Evolutionary conservation across 495 filamentous ascomycete species (phyloP), one percentile per base, ranked within the genome.

Genomic region (Stereocaulon alpinum): DNA sequence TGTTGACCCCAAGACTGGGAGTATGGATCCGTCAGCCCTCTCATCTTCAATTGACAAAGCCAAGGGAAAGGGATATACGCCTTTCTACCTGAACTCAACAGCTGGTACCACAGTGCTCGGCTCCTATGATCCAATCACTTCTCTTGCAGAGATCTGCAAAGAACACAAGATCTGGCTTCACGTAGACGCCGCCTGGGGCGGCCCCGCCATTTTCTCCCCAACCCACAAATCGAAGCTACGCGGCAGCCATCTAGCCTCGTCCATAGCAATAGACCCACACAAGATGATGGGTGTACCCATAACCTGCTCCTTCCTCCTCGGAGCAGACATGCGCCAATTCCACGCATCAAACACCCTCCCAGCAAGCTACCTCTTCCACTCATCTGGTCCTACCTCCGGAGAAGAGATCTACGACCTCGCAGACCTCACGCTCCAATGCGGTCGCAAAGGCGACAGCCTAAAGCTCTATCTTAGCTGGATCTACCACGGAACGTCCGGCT

Each of bases 51-150:
- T 96, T 27, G 42, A 75, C 15, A 74, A 76, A 59, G 81, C 86
- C 22, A 77, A 81, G 58, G 61, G 63, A 12, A 77, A 83, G 64
- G 86, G 87, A 42, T 79, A 80, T 56, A 91, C 87, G 6, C 92
- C 93, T 0, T 88, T 98, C 65, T 98, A 92, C 72, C 89, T 96
- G 67, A 96, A 96, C 67, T 87, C 92, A 5, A 96, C 92, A 1
- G 92, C 93, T 4, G 92, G 92, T 20, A 96, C 93, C 17, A 98
- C 93, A 3, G 93, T 96, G 11, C 72, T 91, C 59, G 93, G 92
- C 20, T 89, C 88, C 15, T 98, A 86, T 69, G 92, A 96, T 69
- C 88, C 87, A 2, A 83, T 96, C 62, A 68, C 76, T 22, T 79
- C 76, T 14, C 86, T 96, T 61, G 78, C 85, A 2, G 78, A 76